These are phyloP conservation scores for Yamadazyma taylorii DNA, from an alignment of 1,139 yeast species.

Conservation along the genomic window DNA sequence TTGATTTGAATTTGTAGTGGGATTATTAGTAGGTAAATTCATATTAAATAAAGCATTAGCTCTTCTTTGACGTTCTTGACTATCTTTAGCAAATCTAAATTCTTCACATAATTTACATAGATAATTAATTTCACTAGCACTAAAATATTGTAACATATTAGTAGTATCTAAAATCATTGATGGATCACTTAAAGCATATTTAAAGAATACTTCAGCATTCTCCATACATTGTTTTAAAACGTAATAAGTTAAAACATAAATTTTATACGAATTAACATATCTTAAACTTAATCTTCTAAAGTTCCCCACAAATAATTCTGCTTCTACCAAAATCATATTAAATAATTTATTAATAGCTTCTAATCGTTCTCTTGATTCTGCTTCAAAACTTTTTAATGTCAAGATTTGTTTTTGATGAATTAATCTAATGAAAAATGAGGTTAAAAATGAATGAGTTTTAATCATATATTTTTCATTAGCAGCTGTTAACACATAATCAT, in stretches of 20 bases:
- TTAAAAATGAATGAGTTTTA: constrained; percentile 41
- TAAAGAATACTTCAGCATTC: constrained; percentile 41
- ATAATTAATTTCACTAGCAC: constrained; percentile 36
- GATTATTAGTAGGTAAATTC: too few species aligned
- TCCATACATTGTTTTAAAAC: constrained; percentile 46
- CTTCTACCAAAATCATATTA: constrained; percentile 37
- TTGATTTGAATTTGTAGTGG: too few species aligned
- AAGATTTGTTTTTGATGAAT: constrained; percentile 41
- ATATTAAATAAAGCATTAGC: constrained; percentile 9
- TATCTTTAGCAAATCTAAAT: constrained; percentile 40
- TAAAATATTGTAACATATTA: constrained; percentile 42
- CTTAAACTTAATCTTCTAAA: constrained; percentile 39
- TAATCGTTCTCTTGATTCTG: constrained; percentile 22
- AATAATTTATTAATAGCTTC: constrained; percentile 38
- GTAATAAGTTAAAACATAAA: constrained; percentile 45
- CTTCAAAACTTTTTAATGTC: constrained; percentile 26
- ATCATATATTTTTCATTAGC: constrained; percentile 44
- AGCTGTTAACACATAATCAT: constrained; percentile 41
- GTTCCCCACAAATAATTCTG: constrained; percentile 48
- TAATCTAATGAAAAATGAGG: constrained; percentile 43
- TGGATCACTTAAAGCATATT: constrained; percentile 28
- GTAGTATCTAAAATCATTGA: constrained; percentile 39
- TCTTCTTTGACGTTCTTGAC: constrained; percentile 24
- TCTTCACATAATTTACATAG: constrained; percentile 43
- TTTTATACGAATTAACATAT: constrained; percentile 42